Conservation (phyloP, 1,284 basidiomycete species). For the Malassezia sp. region DNA sequence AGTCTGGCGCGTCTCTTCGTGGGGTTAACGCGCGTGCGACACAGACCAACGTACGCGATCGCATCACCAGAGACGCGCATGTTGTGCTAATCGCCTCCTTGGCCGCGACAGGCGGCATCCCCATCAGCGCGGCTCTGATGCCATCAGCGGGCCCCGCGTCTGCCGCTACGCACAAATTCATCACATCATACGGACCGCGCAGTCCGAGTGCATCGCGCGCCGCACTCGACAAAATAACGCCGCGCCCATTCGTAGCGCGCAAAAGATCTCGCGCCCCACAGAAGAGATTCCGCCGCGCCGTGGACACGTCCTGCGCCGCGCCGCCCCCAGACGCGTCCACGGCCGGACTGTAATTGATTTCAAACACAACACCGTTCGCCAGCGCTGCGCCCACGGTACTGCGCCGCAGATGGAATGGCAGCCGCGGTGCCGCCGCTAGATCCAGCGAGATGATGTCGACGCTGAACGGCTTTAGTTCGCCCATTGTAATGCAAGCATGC, state of each 20-base stretch:
- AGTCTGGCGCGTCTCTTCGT: constrained; percentile 12
- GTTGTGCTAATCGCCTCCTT: constrained; percentile 30
- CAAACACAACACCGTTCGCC: constrained; percentile 71
- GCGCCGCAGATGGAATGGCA: constrained; percentile 69
- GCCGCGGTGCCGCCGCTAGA: constrained; percentile 59
- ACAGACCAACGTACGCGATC: constrained; percentile 29
- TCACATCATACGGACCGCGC: constrained; percentile 37
- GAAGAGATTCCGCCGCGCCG: constrained; percentile 34
- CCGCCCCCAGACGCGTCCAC: constrained; percentile 7
- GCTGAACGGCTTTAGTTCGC: constrained; percentile 63
- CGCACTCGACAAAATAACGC: constrained; percentile 35
- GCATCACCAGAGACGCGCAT: constrained; percentile 24
- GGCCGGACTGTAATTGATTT: constrained; percentile 56
- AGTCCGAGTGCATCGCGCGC: constrained; percentile 26
- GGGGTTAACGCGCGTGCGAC: not conserved
- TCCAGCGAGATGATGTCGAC: constrained; percentile 72
- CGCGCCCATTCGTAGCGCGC: constrained; percentile 39
- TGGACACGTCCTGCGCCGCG: constrained; percentile 10
- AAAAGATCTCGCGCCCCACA: constrained; percentile 33
- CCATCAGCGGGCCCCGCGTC: not conserved
- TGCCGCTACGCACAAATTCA: constrained; percentile 34
- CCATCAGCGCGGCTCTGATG: constrained; percentile 27
- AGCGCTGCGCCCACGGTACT: constrained; percentile 68
- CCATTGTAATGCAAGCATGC: constrained; percentile 66
- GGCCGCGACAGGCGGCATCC: constrained; percentile 27